Conservation (phyloP, 306 rosid species). For the Dalbergia cochinchinensis region DNA sequence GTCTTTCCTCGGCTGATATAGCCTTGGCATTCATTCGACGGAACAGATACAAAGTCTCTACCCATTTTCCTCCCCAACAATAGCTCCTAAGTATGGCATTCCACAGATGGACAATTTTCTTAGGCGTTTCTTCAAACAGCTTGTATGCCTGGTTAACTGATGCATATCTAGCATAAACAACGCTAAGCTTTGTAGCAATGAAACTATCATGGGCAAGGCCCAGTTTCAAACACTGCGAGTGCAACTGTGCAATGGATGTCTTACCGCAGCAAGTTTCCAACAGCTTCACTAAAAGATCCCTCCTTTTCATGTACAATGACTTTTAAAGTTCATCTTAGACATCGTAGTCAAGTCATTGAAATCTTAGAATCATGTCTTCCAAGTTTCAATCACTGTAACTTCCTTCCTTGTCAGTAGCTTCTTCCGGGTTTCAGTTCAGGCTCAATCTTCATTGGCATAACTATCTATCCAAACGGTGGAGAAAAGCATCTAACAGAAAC, state of each 20-base stretch:
- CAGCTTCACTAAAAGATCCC: constrained; percentile 53
- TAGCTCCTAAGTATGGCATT: constrained; percentile 73
- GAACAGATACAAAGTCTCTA: constrained; percentile 58
- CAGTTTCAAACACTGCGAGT: constrained; percentile 56
- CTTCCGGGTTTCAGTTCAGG: not conserved
- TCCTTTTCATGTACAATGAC: constrained; percentile 59
- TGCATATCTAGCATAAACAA: constrained; percentile 52
- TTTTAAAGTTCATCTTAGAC: not conserved
- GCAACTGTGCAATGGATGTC: constrained; percentile 58
- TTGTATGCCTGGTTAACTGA: constrained; percentile 58
- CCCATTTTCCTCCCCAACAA: constrained; percentile 59
- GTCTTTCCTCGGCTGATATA: constrained; percentile 47
- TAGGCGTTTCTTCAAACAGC: constrained; percentile 70
- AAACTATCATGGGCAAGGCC: constrained; percentile 67
- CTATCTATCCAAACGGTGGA: not conserved
- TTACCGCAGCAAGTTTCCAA: constrained; percentile 56
- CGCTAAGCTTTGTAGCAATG: constrained; percentile 71
- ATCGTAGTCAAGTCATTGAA: not conserved
- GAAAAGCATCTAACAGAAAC: not conserved
- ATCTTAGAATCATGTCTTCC: not conserved
- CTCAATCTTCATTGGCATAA: not conserved
- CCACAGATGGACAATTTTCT: constrained; percentile 63
- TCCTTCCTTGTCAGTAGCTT: not conserved
- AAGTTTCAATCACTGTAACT: constrained; percentile 4
- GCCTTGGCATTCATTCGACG: constrained; percentile 56